Percentiles rank a stretch among this genome's conserved stretches.
These are phyloP conservation scores for Fusarium sp. DNA, from an alignment of 2,329 filamentous ascomycete species.

Conservation along the genomic window DNA sequence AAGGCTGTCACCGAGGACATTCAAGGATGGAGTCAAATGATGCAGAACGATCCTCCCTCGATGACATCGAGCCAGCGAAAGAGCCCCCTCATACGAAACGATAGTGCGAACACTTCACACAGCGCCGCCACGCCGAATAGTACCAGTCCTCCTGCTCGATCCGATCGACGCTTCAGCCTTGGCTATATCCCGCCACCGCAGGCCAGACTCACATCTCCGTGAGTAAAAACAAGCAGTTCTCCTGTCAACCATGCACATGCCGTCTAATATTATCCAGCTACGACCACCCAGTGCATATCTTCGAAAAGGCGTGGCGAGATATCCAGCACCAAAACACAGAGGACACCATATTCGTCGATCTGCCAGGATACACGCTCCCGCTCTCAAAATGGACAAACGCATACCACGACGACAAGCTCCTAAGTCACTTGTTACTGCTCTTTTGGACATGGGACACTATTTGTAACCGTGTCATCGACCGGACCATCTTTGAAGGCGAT, in stretches of 20 bases:
- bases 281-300: background rate
- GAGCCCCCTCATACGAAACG: background rate
- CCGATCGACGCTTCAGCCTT: conserved; percentile 1
- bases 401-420: conserved; percentile 21
- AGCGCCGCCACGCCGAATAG: conserved; percentile 15
- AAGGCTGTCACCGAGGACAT: conserved; percentile 17
- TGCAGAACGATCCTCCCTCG: background rate
- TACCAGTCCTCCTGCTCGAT: conserved; percentile 2
- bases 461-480: conserved; percentile 30
- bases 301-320: conserved; percentile 20
- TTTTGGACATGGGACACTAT: conserved; percentile 37
- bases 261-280: conserved; percentile 8
- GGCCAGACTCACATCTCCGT: conserved; percentile 24
- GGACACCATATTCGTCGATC: conserved; percentile 5
- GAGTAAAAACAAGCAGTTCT: background rate
- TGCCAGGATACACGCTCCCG: conserved; percentile 21
- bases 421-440: conserved; percentile 25
- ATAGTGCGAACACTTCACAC: conserved; percentile 11
- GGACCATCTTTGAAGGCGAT: conserved; percentile 34
- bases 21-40: background rate
- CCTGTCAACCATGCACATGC: too few relatives aligned
- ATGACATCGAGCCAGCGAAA: background rate
- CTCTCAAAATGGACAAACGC: conserved; percentile 34
- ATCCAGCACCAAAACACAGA: conserved; percentile 3
- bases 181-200: background rate